Base-by-base conservation (phyloP, 148 eudicot genomes). In the Spergularia marina region DNA sequence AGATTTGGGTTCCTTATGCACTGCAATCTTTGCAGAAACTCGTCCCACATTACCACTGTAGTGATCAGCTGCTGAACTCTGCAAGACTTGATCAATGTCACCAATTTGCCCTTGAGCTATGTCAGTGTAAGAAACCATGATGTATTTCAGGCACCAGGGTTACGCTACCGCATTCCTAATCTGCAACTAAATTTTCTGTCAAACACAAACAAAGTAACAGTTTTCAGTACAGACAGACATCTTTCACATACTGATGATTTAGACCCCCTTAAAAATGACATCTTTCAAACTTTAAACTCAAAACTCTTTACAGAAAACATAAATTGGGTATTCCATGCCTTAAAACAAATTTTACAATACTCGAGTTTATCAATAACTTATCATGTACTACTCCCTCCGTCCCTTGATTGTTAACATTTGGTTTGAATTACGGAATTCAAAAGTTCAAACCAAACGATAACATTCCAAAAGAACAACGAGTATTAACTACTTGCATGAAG, bases 81-180 rank as follows among this genome's bases (percentile, higher is more conserved):
- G 77, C 56, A 86, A 66, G 7, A 53, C 64, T 72, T 79, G 83
- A 56, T 84, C 82, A 51, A 70, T 79, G 66, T 87, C 87, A 54
- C 30, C 78, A 53, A 81, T 66, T 9, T 76, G 60, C 58, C 78
- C 85, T 51, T 72, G 86, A 12, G 87, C 78, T 81, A 75, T 41
- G 74, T 82, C 83, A 20, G 83, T 73, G 77, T 84, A 73, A 11
- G 90, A 79, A 79, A 79, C 83, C 59, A 81, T 77, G 73, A 80
- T 86, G 49, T 4, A 44, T 44, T 44, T 44, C 7, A 44, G 49
- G 67, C 87, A 85, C 30, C 83, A 62, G 83, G 75, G n/a, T 59
- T 76, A 58, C 81, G 87, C 59, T 83, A 80, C 70, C 68, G 66
- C 21, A 47, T 66, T 10, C 14, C 20, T 62, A 57, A 61, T 65